Evolutionary conservation across 2,329 filamentous ascomycete species (phyloP), one percentile per base, ranked within the genome.

Genomic region (Fusarium tanahbumbuense): DNA sequence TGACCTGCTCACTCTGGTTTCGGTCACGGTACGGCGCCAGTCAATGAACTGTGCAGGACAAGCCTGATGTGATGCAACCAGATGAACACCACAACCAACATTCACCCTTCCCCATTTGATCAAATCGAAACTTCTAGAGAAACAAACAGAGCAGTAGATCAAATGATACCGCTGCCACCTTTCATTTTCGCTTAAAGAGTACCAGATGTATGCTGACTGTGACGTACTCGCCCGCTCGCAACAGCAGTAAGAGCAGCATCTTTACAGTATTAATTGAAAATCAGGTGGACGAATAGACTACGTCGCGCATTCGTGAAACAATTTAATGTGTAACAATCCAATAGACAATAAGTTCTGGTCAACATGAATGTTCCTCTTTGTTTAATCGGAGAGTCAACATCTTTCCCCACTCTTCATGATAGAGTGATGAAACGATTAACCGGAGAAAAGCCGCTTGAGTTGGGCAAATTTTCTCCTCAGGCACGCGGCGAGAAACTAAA

Each of bases 381-480:
- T n/a, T 37, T 37, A 37, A 37, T 37, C 34, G 34, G 34, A 12
- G 34, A 46, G 28, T 30, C 16, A 37, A 41, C 40, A 42, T 53
- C 22, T 34, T 47, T 23, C 37, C 22, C 42, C 16, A 23, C 30
- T 28, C 18, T 56, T 15, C 5, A 16, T 28, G 18, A 18, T 18
- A 4, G 12, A 15, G 13, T 16, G 16, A 32, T 8, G 10, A 16
- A 37, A 8, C 12, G 6, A 49, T 70, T 52, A 68, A n/a, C 68
- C 68, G 68, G 34, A 64, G 67, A 56, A 68, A 60, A 57, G 55
- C 68, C 68, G 68, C 1, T 6, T 1, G 2, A 45, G 12, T 54
- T 7, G 56, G 48, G 55, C 55, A 70, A 71, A 71, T 68, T 71
- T 70, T 54, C 68, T 68, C 68, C 68, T 71, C 60, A 71, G 68